Evolutionary conservation across 2,329 filamentous ascomycete species (phyloP).

Genomic region (Aquanectria penicillioides): DNA sequence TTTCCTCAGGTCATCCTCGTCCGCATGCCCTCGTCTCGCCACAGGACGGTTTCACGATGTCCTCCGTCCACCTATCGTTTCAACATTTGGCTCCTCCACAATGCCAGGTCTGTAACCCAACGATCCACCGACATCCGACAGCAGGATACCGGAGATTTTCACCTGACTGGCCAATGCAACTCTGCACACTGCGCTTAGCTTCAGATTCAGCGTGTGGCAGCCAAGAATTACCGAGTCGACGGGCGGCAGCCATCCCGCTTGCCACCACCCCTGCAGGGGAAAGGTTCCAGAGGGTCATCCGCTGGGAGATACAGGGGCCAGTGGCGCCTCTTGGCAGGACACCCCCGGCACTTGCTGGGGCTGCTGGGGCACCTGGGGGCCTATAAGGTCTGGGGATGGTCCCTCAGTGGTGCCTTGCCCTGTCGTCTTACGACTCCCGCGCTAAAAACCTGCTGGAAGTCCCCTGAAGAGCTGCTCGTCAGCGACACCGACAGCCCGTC

Average conservation of each 20-base stretch:
- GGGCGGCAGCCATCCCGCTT: conserved; percentile 7
- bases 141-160: no score
- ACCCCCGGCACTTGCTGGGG: no score
- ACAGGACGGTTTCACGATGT: background rate
- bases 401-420: no score
- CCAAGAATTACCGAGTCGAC: conserved; percentile 3
- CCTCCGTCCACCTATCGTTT: background rate
- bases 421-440: conserved; percentile 9
- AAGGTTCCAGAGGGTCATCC: no score
- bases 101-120: background rate
- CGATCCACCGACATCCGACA: conserved; percentile 13
- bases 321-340: no score
- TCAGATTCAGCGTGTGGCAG: conserved; percentile 9
- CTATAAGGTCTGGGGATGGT: no score
- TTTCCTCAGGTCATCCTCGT: no score
- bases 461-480: background rate
- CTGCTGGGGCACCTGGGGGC: no score
- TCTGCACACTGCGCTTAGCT: background rate
- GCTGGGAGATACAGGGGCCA: no score
- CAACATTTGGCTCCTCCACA: background rate
- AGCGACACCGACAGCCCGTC: conserved; percentile 1
- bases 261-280: no score
- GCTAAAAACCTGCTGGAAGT: background rate
- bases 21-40: background rate
- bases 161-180: no score